Percentiles rank a stretch among this genome's conserved stretches.
These are phyloP conservation scores for Apostasia ramifera DNA, from an alignment of 106 monocot genomes.

Conservation along the genomic window DNA sequence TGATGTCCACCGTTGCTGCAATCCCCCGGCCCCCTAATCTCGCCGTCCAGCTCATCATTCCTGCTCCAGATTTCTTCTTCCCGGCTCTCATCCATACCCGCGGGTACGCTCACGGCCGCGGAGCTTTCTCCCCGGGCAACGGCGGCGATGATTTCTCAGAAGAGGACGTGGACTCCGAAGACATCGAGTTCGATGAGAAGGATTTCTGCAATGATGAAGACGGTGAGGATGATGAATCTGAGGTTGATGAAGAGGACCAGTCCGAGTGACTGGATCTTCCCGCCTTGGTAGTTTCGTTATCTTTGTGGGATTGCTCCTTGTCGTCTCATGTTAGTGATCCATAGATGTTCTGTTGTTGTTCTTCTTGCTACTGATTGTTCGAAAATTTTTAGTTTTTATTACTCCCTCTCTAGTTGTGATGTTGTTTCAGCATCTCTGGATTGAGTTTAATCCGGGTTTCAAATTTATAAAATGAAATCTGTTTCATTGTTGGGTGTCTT, in stretches of 20 bases:
- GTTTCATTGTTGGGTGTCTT: too few species aligned
- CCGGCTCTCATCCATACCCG: background rate
- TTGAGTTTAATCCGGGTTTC: background rate
- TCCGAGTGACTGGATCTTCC: background rate
- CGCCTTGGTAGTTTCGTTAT: too few species aligned
- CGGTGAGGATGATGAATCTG: background rate
- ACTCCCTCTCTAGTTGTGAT: background rate
- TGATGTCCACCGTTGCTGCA: background rate
- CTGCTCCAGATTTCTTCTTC: background rate
- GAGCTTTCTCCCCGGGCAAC: background rate
- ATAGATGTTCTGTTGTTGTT: background rate
- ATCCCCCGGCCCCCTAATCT: background rate
- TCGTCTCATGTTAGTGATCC: background rate
- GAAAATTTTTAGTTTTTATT: background rate
- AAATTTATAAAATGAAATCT: too few species aligned
- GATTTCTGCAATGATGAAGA: background rate
- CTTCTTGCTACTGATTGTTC: background rate
- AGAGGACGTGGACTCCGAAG: background rate
- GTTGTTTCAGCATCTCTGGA: background rate
- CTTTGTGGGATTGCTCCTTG: too few species aligned
- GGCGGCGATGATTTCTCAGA: background rate
- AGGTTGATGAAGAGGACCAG: background rate
- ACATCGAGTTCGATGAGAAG: background rate
- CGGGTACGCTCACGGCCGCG: background rate
- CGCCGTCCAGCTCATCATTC: background rate